Conservation (phyloP, 768 basidiomycete genomes). For the Austroboletus festivus region DNA sequence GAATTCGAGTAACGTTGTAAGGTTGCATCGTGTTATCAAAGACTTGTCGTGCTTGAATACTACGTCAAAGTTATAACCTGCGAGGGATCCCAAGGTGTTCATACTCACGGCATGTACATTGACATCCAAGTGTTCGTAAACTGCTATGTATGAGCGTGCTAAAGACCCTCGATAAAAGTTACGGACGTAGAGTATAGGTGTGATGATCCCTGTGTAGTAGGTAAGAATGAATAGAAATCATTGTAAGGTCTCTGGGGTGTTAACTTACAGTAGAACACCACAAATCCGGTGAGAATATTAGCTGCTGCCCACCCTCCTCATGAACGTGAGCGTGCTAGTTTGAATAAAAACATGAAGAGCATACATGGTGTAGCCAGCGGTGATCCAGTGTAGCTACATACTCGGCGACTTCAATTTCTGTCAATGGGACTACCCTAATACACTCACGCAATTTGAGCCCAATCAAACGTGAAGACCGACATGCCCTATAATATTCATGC, state of each 20-base stretch:
- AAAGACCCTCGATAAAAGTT: constrained; percentile 40
- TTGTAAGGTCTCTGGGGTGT: background rate
- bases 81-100: background rate
- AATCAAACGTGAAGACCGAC: constrained; percentile 78
- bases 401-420: background rate
- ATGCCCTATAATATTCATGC: constrained; percentile 48
- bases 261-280: constrained; percentile 63
- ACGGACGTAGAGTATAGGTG: constrained; percentile 46
- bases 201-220: constrained; percentile 26
- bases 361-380: constrained; percentile 72
- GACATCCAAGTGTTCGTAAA: constrained; percentile 65
- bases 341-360: background rate
- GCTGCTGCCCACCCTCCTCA: constrained; percentile 66
- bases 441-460: constrained; percentile 58
- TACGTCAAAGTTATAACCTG: constrained; percentile 9
- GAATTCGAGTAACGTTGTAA: constrained; percentile 60
- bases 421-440: background rate
- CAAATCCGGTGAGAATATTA: constrained; percentile 65
- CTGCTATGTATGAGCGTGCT: constrained; percentile 16
- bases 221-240: background rate
- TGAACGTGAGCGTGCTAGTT: background rate
- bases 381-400: constrained; percentile 27
- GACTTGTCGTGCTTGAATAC: constrained; percentile 58
- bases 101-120: constrained; percentile 53
- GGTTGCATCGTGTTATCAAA: constrained; percentile 55